Conservation (phyloP, 2,329 filamentous ascomycete species). For the Talaromyces sp. region DNA sequence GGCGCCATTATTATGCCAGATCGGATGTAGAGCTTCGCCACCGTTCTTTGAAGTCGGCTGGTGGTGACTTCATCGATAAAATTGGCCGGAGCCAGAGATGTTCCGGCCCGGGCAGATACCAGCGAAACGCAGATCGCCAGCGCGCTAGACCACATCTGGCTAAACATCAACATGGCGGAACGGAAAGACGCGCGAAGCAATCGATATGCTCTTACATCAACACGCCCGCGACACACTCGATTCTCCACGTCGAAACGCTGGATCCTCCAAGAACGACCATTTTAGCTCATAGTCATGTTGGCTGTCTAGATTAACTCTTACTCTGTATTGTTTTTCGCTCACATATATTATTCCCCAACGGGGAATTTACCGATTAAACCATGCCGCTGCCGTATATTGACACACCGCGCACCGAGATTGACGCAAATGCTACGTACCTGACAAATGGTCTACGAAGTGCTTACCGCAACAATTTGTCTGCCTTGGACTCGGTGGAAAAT, state of each 20-base stretch:
- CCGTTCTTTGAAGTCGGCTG: not conserved
- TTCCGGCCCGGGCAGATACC: not conserved
- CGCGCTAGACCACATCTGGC: conserved; percentile 27
- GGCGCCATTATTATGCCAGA: conserved; percentile 32
- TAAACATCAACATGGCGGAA: conserved; percentile 38
- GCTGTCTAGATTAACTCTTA: not conserved
- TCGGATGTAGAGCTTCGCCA: conserved; percentile 1
- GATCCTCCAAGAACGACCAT: not conserved
- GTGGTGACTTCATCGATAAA: conserved; percentile 6
- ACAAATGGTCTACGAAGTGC: conserved; percentile 58
- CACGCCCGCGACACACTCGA: conserved; percentile 15
- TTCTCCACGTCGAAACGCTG: not conserved
- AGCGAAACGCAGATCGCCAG: not conserved
- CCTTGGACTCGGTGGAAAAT: conserved; percentile 77
- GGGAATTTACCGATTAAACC: conserved; percentile 16
- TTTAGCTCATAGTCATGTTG: not conserved
- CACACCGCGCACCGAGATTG: conserved; percentile 74
- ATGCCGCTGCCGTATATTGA: conserved; percentile 71
- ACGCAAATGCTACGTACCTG: conserved; percentile 79
- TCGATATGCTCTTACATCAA: conserved; percentile 9
- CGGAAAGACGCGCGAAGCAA: conserved; percentile 14
- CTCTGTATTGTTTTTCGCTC: not conserved
- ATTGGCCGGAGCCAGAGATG: not conserved
- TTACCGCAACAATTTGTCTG: conserved; percentile 36
- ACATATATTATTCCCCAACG: not conserved